Base-by-base conservation (phyloP, 129 eudicot species). In the Centella asiatica region DNA sequence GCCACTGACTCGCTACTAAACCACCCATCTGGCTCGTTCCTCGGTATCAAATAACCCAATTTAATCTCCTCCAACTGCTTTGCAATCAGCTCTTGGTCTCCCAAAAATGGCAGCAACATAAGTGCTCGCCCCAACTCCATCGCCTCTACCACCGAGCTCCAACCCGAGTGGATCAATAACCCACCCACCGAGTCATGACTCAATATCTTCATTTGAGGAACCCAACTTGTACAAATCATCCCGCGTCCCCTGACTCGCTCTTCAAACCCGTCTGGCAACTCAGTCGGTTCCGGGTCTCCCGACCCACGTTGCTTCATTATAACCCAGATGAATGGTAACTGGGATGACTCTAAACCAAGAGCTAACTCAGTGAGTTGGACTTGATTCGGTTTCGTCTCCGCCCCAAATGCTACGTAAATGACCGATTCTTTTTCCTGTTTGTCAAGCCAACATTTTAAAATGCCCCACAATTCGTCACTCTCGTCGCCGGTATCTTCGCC, bases 111-210 rank as follows among this genome's bases (percentile, higher is more conserved):
- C 37, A 69, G 13, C 52, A 69, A 27, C 3, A 60, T 27, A 5
- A 69, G 51, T 29, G 61, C 34, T 26, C 7, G 15, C 17, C 68
- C 68, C 12, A 57, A 44, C 37, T 33, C 39, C 32, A 60, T 28
- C 0, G 44, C 67, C 68, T 69, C 74, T 19, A 69, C 51, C 28
- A 69, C 60, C 11, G 62, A 69, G 29, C 53, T 49, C 68, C 51
- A 69, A 5, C 74, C 68, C 0, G 59, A 32, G 44, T 69, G 74
- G 25, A 33, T 47, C 61, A 69, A 26, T 10, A 60, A 58, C 29
- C 61, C 67, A 10, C 67, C 74, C 29, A 69, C 51, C 12, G 74
- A 60, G 24, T 49, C 61, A 27, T 69, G 74, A 37, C 68, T 59
- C 60, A 69, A 10, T 47, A 69, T 60, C 58, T 37, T 69, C 22